Percentiles rank a stretch among this genome's conserved stretches.
phyloP scores from a whole-genome alignment of 176 grass and related monocot genomes.

The Oryza officinalis region DNA sequence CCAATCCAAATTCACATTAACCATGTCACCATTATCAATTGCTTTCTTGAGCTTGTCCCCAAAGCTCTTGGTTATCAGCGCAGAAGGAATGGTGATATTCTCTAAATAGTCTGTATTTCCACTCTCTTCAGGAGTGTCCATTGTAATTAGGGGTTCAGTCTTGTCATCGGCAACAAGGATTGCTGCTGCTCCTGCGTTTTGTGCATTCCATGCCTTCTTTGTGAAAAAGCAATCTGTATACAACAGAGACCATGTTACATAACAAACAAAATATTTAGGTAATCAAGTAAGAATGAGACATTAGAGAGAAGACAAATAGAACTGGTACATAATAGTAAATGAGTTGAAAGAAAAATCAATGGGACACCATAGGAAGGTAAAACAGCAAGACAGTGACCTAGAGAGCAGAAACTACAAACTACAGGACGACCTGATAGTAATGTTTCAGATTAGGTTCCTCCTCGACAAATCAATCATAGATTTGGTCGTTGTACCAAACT shows the following conservation, averaged over 20 bases:
- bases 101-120: constrained; percentile 54
- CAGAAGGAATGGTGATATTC: constrained; percentile 75
- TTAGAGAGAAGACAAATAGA: neutral
- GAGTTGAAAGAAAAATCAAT: neutral
- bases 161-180: constrained; percentile 77
- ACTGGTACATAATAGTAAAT: neutral
- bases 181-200: constrained; percentile 67
- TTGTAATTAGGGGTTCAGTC: constrained; percentile 68
- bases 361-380: neutral
- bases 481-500: constrained; percentile 11
- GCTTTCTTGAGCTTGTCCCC: constrained; percentile 68
- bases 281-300: neutral
- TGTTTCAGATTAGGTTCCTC: neutral
- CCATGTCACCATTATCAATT: constrained; percentile 65
- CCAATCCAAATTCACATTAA: constrained; percentile 85
- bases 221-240: constrained; percentile 66
- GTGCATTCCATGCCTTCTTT: constrained; percentile 70
- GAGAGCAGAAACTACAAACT: neutral
- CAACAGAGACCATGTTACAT: neutral
- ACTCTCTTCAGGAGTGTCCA: constrained; percentile 66
- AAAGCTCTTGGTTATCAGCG: constrained; percentile 61
- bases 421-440: neutral
- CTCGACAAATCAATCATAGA: constrained; percentile 8
- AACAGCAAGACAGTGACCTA: neutral
- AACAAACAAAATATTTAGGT: neutral